These are phyloP conservation scores for Bjerkandera adusta DNA, from an alignment of 1,284 basidiomycete species.

Conservation along the genomic window DNA sequence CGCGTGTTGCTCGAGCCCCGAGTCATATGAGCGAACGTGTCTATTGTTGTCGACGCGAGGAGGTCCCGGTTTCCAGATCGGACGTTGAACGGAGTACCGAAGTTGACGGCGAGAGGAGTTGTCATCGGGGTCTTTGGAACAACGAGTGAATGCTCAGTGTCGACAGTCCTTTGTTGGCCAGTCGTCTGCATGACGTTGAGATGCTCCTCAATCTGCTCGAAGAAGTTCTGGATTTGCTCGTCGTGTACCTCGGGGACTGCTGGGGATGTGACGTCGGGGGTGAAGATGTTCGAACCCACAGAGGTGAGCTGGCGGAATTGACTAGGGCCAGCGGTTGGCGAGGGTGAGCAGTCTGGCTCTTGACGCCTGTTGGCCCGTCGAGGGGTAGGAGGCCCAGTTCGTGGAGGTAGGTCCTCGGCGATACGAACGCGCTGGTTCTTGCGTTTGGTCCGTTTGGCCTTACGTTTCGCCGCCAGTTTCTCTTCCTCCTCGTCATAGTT, in stretches of 20 bases:
- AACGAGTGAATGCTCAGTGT: slow-evolving; percentile 4
- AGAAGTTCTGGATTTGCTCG: slow-evolving; percentile 73
- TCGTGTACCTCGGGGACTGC: slow-evolving; percentile 52
- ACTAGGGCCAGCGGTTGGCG: slow-evolving; percentile 19
- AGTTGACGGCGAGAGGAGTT: slow-evolving; percentile 15
- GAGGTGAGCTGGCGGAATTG: slow-evolving; percentile 20
- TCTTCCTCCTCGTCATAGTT: slow-evolving; percentile 63
- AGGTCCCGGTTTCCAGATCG: slow-evolving; percentile 3
- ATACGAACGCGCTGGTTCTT: slow-evolving; percentile 12
- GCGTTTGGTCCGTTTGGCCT: slow-evolving; percentile 26
- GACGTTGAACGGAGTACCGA: slow-evolving; percentile 12
- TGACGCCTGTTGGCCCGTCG: slow-evolving; percentile 36
- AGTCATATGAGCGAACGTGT: slow-evolving; percentile 8
- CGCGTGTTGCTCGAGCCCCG: slow-evolving; percentile 20
- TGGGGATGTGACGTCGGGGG: slow-evolving; percentile 16
- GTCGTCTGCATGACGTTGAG: slow-evolving; percentile 66
- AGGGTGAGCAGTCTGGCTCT: slow-evolving; percentile 11
- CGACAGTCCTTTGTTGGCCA: slow-evolving; percentile 9
- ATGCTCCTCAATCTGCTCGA: slow-evolving; percentile 80
- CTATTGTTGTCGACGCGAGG: background rate
- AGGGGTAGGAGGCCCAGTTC: slow-evolving; percentile 61
- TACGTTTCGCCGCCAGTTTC: slow-evolving; percentile 31
- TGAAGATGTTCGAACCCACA: slow-evolving; percentile 12
- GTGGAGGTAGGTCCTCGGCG: slow-evolving; percentile 41
- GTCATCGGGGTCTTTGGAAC: slow-evolving; percentile 17